Base-by-base conservation (phyloP, 2,329 filamentous ascomycete species). In the Colletotrichum navitas region DNA sequence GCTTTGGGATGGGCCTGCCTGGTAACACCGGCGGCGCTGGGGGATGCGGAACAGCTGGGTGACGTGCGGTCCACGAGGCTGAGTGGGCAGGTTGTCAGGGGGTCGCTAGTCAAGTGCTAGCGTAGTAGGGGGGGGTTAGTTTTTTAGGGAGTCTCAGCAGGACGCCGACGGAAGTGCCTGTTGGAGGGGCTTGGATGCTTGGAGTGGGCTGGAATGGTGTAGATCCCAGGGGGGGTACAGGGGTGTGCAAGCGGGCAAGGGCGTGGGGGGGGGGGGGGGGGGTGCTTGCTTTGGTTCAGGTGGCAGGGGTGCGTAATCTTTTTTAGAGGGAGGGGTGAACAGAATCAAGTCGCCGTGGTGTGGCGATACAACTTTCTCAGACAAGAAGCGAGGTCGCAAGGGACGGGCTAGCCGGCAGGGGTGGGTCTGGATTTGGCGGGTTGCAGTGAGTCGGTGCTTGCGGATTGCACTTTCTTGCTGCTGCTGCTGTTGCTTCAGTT, bases 51-150 rank as follows among this genome's bases (percentile, higher is more conserved):
- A 61, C 66, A 62, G 65, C 60, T 47, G 75, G 78, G 79, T 83
- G 82, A 83, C 81, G 81, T 83, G 82, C 76, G 75, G 77, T 78
- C 76, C 80, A 82, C 81, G 83, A 83, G 83, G 83, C 82, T 83
- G 82, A 83, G 79, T 69, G 71, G 66, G 60, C 58, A 63, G 66
- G 65, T 62, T 72, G 71, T 63, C 67, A 62, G 62, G 67, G 68
- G 61, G 63, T 51, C 51, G 60, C 58, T 58, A 63, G 49, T 41
- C 59, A 62, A 52, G 49, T 63, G 45, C 65, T 71, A 60, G 65
- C 45, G 68, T 71, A 63, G 68, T 71, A 63, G 65, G 26, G 64
- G 63, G 18, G 8, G 68, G 59, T 71, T 68, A 66, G 62, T 52
- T 59, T 71, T 68, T 71, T 68, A 63, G 65, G 68, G 65, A 66